Percentiles rank a stretch among this genome's conserved stretches.
Conservation (phyloP, 176 grass and related monocot species). For the Carex littledalei region DNA sequence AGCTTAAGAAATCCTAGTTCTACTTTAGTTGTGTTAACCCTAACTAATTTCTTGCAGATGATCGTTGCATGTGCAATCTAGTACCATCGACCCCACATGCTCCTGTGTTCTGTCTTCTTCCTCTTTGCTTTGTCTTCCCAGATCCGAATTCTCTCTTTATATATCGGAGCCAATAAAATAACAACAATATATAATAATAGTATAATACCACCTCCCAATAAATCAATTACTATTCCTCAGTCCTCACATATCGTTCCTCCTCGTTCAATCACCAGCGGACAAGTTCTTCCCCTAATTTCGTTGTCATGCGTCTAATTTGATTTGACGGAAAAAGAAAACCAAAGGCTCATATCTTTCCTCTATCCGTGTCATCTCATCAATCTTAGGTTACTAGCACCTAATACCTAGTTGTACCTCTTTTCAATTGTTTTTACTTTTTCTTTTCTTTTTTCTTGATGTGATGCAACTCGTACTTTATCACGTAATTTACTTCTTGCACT, state of each 20-base stretch:
- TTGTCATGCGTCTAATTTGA: background rate
- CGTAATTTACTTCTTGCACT: background rate
- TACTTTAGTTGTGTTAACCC: too few species aligned
- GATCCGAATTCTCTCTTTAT: background rate
- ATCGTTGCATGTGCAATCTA: background rate
- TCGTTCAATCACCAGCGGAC: background rate
- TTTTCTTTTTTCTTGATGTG: background rate
- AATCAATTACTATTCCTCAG: background rate
- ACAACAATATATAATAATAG: background rate
- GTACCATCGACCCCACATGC: constrained; percentile 3
- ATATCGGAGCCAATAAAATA: background rate
- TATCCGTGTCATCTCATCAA: background rate
- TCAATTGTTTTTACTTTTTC: too few species aligned
- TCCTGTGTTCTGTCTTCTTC: background rate
- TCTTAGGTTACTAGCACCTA: background rate
- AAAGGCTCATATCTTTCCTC: background rate
- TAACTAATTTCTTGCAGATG: too few species aligned
- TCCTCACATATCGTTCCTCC: background rate
- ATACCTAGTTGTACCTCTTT: background rate
- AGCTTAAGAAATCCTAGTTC: too few species aligned
- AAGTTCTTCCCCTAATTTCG: background rate
- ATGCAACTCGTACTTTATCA: background rate
- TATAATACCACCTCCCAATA: background rate
- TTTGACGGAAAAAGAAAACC: constrained; percentile 2
- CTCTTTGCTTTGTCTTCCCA: background rate